Evolutionary conservation across 495 filamentous ascomycete species (phyloP).

Genomic region (Xylaria longipes): DNA sequence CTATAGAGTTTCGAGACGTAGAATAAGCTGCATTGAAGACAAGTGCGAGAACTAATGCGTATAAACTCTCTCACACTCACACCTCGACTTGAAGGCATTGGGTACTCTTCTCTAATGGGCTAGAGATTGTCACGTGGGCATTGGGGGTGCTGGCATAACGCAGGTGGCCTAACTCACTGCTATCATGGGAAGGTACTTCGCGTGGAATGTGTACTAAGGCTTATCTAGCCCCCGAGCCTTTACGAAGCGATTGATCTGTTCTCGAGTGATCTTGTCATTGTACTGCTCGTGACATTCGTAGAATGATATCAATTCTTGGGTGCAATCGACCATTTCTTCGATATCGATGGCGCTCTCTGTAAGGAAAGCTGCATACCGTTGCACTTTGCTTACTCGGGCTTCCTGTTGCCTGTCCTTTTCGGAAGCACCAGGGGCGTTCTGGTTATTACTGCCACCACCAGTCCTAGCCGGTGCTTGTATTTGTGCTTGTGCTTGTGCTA

Average conservation of each 20-base stretch:
- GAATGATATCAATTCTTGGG: conserved; percentile 92
- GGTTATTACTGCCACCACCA: conserved; percentile 31
- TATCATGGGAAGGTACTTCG: neutral
- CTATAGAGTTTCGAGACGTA: neutral
- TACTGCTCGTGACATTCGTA: conserved; percentile 94
- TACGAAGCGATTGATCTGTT: conserved; percentile 79
- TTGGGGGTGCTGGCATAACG: neutral
- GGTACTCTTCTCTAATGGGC: neutral
- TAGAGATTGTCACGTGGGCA: neutral
- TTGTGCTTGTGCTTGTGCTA: conserved; percentile 50
- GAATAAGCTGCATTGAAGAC: neutral
- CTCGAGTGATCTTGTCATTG: conserved; percentile 71
- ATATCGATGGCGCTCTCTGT: conserved; percentile 94
- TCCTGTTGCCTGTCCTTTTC: conserved; percentile 47
- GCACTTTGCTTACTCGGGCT: conserved; percentile 60
- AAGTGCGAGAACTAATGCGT: neutral
- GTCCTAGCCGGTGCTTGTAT: conserved; percentile 26
- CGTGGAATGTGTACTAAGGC: conserved; percentile 6
- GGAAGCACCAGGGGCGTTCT: conserved; percentile 16
- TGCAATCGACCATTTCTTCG: conserved; percentile 88
- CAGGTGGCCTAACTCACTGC: neutral
- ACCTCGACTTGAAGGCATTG: neutral
- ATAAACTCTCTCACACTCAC: neutral
- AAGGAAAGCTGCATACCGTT: conserved; percentile 81
- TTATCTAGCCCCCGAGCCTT: conserved; percentile 79